Evolutionary conservation across 805 yeast species (phyloP).

Genomic region (Candida maesae): DNA sequence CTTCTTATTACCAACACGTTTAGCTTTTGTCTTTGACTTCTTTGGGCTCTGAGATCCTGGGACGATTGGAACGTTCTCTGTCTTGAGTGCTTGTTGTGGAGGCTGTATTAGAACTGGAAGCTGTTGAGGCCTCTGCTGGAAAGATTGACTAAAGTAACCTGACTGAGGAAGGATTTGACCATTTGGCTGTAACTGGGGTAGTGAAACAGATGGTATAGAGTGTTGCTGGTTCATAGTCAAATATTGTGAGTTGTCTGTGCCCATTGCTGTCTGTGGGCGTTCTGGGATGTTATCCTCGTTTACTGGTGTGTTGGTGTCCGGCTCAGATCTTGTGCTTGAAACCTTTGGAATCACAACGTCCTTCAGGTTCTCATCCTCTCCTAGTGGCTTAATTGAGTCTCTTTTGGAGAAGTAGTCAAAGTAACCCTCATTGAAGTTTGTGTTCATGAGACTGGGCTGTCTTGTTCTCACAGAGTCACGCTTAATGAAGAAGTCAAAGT

Average conservation of each 20-base stretch:
- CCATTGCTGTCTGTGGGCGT: constrained; percentile 13
- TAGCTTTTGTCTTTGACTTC: constrained; percentile 2
- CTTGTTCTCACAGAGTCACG: constrained; percentile 26
- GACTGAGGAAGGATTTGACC: constrained; percentile 3
- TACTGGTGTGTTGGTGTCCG: constrained; percentile 15
- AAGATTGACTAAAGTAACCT: constrained; percentile 1
- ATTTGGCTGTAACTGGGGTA: constrained; percentile 6
- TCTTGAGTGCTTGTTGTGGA: constrained; percentile 2
- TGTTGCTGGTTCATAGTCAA: not conserved
- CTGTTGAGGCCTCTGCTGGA: constrained; percentile 8
- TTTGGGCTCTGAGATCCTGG: not conserved
- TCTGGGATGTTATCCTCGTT: constrained; percentile 11
- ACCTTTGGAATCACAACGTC: constrained; percentile 14
- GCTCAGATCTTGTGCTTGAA: constrained; percentile 22
- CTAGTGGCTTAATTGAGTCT: constrained; percentile 25
- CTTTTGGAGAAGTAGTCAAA: constrained; percentile 28
- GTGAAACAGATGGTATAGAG: not conserved
- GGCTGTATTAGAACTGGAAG: constrained; percentile 7
- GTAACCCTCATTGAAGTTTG: constrained; percentile 23
- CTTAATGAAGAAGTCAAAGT: constrained; percentile 25
- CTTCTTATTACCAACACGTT: constrained; percentile 2
- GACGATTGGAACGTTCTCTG: constrained; percentile 1
- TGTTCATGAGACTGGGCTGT: constrained; percentile 27
- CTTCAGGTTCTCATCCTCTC: constrained; percentile 15
- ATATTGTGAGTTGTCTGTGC: constrained; percentile 6